These are phyloP conservation scores for Naganishia friedmannii DNA, from an alignment of 768 basidiomycete species.

Conservation along the genomic window DNA sequence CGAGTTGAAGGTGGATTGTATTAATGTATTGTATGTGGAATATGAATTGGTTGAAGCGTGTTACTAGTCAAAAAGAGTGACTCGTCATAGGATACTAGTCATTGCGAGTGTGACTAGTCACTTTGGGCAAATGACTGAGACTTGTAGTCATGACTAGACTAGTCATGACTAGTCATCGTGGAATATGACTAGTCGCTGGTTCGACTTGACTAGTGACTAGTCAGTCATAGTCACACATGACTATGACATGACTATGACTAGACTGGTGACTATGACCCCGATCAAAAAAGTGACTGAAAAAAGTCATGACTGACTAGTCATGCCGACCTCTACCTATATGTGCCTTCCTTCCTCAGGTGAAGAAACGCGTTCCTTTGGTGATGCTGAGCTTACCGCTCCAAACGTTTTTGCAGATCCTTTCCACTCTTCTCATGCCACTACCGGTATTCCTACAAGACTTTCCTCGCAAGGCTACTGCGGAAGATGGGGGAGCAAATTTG, in stretches of 20 bases:
- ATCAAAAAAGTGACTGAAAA: background rate
- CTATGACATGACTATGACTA: too few relatives aligned
- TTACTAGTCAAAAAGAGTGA: background rate
- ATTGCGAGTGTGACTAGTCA: background rate
- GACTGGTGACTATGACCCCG: background rate
- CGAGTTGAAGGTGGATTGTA: too few relatives aligned
- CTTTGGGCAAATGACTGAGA: background rate
- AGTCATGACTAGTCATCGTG: background rate
- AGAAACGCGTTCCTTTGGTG: too few relatives aligned
- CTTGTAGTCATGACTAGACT: background rate
- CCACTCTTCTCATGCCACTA: too few relatives aligned
- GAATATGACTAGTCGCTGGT: background rate
- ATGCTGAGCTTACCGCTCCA: too few relatives aligned
- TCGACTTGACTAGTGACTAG: background rate
- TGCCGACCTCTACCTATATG: conserved; percentile 17
- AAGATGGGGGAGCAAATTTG: too few relatives aligned
- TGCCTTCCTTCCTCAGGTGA: too few relatives aligned
- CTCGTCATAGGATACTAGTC: background rate
- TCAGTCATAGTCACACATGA: background rate
- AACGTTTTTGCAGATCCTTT: too few relatives aligned
- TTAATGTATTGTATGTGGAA: too few relatives aligned
- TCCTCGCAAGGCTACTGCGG: too few relatives aligned
- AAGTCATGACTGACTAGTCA: conserved; percentile 15
- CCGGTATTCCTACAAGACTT: too few relatives aligned
- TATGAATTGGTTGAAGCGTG: too few relatives aligned